phyloP scores from a whole-genome alignment of 192 early-diverging fungal species.

The Paraglomus occultum region DNA sequence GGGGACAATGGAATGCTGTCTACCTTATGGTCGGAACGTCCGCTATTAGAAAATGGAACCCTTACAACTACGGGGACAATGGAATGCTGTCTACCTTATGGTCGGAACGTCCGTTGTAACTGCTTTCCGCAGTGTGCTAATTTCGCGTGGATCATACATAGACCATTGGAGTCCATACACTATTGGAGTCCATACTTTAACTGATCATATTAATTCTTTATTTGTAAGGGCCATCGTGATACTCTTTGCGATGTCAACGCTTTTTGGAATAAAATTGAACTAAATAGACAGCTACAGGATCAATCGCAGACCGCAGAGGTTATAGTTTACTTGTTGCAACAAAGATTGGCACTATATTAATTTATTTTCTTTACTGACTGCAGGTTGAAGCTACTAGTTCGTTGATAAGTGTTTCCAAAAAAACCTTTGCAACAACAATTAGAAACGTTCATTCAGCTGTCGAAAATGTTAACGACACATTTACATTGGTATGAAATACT shows the following conservation, averaged over 20 bases:
- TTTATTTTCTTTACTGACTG: conserved; percentile 8
- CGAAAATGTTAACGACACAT: conserved; percentile 19
- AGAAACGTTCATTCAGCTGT: conserved; percentile 4
- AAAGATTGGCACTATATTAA: conserved; percentile 1
- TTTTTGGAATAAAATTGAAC: conserved; percentile 34
- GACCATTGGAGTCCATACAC: too few relatives aligned
- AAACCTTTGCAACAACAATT: conserved; percentile 6
- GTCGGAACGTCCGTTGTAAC: conserved; percentile 26
- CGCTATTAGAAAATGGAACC: conserved; percentile 25
- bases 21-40: conserved; percentile 26
- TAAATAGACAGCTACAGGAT: conserved; percentile 11
- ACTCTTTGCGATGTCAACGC: conserved; percentile 4
- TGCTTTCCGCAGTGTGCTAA: conserved; percentile 18
- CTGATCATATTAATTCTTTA: conserved; percentile 1
- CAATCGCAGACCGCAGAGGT: conserved; percentile 12
- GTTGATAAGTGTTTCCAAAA: not conserved
- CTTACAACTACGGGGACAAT: conserved; percentile 20
- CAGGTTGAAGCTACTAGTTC: conserved; percentile 16
- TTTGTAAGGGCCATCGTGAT: conserved; percentile 14
- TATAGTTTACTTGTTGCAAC: conserved; percentile 7
- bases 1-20: conserved; percentile 25
- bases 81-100: conserved; percentile 28
- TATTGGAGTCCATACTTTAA: not conserved
- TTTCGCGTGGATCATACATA: too few relatives aligned
- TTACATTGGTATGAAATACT: conserved; percentile 26